A percentile compares a stretch with the other conserved stretches of the same genome.
Conservation (phyloP, 179 eudicot genomes). For the Beta macrorhiza region DNA sequence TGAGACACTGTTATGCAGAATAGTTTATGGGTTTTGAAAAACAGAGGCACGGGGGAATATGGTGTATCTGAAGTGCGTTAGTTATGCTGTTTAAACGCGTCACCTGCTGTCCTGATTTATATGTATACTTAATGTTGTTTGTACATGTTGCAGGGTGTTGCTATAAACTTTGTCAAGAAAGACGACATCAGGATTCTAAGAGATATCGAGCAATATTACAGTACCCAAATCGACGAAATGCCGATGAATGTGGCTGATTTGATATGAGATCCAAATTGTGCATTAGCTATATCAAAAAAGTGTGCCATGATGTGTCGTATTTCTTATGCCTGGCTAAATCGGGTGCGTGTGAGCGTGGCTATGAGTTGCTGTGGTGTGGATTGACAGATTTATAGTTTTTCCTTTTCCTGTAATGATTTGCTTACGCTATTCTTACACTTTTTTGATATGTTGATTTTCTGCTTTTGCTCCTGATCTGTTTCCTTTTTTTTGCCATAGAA, state of each 20-base stretch:
- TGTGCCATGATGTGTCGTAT: conserved; percentile 19
- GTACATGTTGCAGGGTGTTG: conserved; percentile 76
- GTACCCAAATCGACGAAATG: conserved; percentile 97
- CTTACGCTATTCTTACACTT: background rate
- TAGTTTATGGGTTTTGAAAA: background rate
- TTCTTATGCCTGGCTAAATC: background rate
- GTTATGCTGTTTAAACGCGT: background rate
- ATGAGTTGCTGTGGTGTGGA: conserved; percentile 5
- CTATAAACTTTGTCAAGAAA: conserved; percentile 84
- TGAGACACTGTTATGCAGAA: background rate
- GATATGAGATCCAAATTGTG: conserved; percentile 37
- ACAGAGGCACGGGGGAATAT: background rate
- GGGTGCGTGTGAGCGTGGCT: background rate
- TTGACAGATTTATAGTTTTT: conserved; percentile 4
- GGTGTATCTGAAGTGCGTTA: background rate
- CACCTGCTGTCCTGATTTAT: background rate
- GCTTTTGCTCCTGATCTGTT: background rate
- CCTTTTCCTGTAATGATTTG: background rate
- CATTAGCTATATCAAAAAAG: background rate
- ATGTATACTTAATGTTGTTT: background rate
- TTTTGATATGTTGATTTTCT: background rate
- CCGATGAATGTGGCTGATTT: conserved; percentile 98
- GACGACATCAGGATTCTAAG: conserved; percentile 88
- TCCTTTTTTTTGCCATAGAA: background rate
- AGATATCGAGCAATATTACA: conserved; percentile 95